Conservation (phyloP, 805 yeast species). For the Nakazawaea molendinolei region DNA sequence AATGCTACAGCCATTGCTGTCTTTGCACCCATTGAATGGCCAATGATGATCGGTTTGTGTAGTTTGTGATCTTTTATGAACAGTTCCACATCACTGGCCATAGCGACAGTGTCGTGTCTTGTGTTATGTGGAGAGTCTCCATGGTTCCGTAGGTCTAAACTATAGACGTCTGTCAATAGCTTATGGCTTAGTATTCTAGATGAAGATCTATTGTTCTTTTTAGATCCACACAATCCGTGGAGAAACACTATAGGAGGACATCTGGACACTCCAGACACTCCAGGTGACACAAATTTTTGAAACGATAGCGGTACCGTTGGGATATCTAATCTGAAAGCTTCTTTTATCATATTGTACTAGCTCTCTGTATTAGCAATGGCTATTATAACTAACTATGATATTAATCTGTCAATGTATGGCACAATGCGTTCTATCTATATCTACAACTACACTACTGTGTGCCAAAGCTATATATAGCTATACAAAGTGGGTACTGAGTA, state of each 20-base stretch:
- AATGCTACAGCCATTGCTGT: conserved; percentile 81
- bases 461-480: too few species aligned
- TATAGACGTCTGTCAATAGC: conserved; percentile 50
- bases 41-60: conserved; percentile 44
- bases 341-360: conserved; percentile 32
- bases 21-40: conserved; percentile 93
- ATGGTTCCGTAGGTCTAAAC: conserved; percentile 81
- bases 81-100: conserved; percentile 77
- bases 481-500: too few species aligned
- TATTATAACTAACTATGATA: too few species aligned
- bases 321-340: conserved; percentile 4
- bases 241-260: conserved; percentile 65
- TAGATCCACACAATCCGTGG: conserved; percentile 87
- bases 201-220: conserved; percentile 68
- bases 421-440: too few species aligned
- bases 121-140: conserved; percentile 77
- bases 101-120: conserved; percentile 63
- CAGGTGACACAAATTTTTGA: conserved; percentile 5
- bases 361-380: too few species aligned
- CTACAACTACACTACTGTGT: too few species aligned
- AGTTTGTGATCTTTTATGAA: conserved; percentile 41
- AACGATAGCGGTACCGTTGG: conserved; percentile 13
- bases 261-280: not conserved
- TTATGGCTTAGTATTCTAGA: conserved; percentile 44
- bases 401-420: too few species aligned